These are phyloP conservation scores for Trichophyton simii DNA, from an alignment of 2,329 filamentous ascomycete genomes.

Conservation along the genomic window DNA sequence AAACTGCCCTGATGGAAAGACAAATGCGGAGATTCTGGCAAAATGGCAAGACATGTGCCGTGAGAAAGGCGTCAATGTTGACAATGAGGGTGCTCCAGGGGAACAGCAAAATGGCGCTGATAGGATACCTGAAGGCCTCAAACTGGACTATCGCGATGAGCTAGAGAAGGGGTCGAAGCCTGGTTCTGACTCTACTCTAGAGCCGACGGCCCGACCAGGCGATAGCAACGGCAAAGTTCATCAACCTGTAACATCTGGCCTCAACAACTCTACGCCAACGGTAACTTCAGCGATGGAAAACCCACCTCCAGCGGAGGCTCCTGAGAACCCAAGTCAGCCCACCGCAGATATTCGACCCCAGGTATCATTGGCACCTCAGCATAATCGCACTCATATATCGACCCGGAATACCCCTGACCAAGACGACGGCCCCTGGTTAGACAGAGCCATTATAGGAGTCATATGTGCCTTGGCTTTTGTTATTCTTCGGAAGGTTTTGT, in stretches of 20 bases:
- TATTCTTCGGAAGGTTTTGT: conserved; percentile 40
- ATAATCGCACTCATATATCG: neutral
- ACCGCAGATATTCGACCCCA: neutral
- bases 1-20: conserved; percentile 47
- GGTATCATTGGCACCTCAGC: neutral
- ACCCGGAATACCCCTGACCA: neutral
- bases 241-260: neutral
- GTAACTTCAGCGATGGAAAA: neutral
- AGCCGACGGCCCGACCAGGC: neutral
- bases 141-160: conserved; percentile 26
- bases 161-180: conserved; percentile 16
- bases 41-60: conserved; percentile 51
- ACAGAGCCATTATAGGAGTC: conserved; percentile 64
- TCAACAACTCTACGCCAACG: neutral
- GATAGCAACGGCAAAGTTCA: neutral
- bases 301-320: neutral
- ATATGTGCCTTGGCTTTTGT: conserved; percentile 58
- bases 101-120: conserved; percentile 30
- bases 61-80: conserved; percentile 32
- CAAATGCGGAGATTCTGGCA: conserved; percentile 60
- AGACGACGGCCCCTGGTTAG: conserved; percentile 58
- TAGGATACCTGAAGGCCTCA: conserved; percentile 41
- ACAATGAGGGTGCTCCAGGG: conserved; percentile 27
- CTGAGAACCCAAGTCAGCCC: neutral
- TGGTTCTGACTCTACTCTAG: neutral